Evolutionary conservation across 371 early-diverging fungal genomes (phyloP).

Genomic region (Mucor indicus): DNA sequence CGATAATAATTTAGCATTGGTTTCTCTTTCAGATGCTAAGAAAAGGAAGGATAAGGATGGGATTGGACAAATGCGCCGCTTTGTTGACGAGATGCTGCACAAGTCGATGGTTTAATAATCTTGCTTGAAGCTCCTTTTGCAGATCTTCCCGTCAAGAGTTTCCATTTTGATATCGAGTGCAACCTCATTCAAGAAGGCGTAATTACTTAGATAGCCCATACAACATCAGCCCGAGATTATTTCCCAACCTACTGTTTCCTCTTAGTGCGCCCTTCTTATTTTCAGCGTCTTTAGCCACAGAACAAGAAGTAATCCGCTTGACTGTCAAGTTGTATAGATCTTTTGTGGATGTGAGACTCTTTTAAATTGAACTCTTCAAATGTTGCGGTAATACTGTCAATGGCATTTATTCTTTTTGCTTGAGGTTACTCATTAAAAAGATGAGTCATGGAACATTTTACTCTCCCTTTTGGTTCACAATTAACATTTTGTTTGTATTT

Average conservation of each 20-base stretch:
- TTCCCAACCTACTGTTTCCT: slow-evolving; percentile 8
- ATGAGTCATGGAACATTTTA: slow-evolving; percentile 15
- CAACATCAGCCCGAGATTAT: slow-evolving; percentile 12
- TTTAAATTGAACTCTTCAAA: slow-evolving; percentile 19
- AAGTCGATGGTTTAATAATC: slow-evolving; percentile 11
- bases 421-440: slow-evolving; percentile 23
- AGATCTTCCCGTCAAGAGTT: slow-evolving; percentile 13
- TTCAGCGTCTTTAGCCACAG: slow-evolving; percentile 6
- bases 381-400: slow-evolving; percentile 15
- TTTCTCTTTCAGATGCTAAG: slow-evolving; percentile 9
- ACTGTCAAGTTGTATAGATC: slow-evolving; percentile 14
- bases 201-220: slow-evolving; percentile 9
- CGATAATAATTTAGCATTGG: slow-evolving; percentile 3
- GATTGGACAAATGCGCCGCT: neutral
- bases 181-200: slow-evolving; percentile 2
- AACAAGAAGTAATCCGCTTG: slow-evolving; percentile 15
- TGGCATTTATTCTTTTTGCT: slow-evolving; percentile 5
- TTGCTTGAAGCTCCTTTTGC: slow-evolving; percentile 8
- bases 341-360: slow-evolving; percentile 18
- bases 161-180: slow-evolving; percentile 15
- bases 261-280: slow-evolving; percentile 3
- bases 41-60: slow-evolving; percentile 5
- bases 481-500: too few species aligned
- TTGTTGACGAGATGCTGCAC: slow-evolving; percentile 8
- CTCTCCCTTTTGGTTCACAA: slow-evolving; percentile 20